phyloP scores from a whole-genome alignment of 805 yeast genomes.

The Yamadazyma scolyti region DNA sequence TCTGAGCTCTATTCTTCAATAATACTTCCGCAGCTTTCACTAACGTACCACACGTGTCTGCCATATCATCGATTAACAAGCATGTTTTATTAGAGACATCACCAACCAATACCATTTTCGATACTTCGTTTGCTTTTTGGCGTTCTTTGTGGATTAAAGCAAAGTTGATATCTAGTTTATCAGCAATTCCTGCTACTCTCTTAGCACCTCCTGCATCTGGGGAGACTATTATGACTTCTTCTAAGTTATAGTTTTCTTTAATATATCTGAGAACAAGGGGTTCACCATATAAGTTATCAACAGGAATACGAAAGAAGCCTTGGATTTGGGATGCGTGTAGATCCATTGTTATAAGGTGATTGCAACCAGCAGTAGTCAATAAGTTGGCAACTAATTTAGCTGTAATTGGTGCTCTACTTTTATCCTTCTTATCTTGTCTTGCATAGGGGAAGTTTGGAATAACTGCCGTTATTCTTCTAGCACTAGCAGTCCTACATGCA shows the following conservation, averaged over 20 bases:
- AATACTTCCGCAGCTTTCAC: constrained; percentile 79
- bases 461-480: constrained; percentile 78
- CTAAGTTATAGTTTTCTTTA: constrained; percentile 52
- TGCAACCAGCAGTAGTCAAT: constrained; percentile 80
- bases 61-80: constrained; percentile 83
- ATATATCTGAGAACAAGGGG: constrained; percentile 77
- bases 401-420: constrained; percentile 80
- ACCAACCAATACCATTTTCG: constrained; percentile 82
- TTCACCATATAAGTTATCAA: constrained; percentile 80
- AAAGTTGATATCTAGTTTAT: constrained; percentile 71
- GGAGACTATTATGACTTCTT: constrained; percentile 71
- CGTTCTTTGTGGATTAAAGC: constrained; percentile 85
- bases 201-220: constrained; percentile 93
- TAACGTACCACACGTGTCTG: constrained; percentile 84
- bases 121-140: constrained; percentile 78
- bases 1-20: constrained; percentile 62
- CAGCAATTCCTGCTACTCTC: constrained; percentile 83
- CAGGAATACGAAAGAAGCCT: constrained; percentile 81
- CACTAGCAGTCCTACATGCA: constrained; percentile 80
- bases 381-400: constrained; percentile 82
- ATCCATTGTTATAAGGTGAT: constrained; percentile 85
- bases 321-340: constrained; percentile 87
- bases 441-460: constrained; percentile 84
- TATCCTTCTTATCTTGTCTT: constrained; percentile 85
- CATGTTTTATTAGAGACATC: constrained; percentile 76